Conservation (phyloP, 768 basidiomycete species). For the Macrolepiota albuminosa region DNA sequence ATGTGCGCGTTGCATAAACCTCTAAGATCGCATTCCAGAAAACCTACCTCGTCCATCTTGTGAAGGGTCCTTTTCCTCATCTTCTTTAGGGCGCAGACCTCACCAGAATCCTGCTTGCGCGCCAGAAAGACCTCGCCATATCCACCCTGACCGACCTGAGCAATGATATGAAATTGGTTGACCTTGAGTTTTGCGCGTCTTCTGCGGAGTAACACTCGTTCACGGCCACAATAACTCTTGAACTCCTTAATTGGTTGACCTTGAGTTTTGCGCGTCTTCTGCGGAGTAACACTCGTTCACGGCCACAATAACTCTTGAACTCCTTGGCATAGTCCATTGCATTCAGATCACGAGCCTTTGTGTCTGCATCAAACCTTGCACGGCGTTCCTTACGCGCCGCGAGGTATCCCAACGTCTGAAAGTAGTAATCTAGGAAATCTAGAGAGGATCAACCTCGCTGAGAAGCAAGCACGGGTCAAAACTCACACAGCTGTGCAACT, state of each 20-base stretch:
- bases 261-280: constrained; percentile 89
- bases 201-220: constrained; percentile 87
- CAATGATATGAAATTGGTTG: constrained; percentile 97
- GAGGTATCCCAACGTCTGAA: constrained; percentile 89
- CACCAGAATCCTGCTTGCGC: constrained; percentile 90
- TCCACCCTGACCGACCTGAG: constrained; percentile 97
- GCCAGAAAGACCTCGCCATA: constrained; percentile 98
- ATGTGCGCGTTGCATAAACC: background rate
- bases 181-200: constrained; percentile 90
- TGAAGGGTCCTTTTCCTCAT: constrained; percentile 92
- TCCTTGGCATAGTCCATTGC: constrained; percentile 64
- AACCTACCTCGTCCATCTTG: constrained; percentile 94
- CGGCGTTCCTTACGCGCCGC: constrained; percentile 82
- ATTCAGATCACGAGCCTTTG: constrained; percentile 57
- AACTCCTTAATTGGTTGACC: constrained; percentile 95
- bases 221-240: constrained; percentile 89
- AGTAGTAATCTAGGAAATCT: constrained; percentile 99
- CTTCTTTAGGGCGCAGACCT: constrained; percentile 96
- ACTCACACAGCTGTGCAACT: constrained; percentile 92
- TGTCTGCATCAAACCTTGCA: constrained; percentile 78
- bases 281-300: constrained; percentile 90
- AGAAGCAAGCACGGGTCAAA: background rate
- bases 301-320: constrained; percentile 88
- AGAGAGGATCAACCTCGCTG: background rate
- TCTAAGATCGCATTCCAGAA: background rate